phyloP scores from a whole-genome alignment of 2,329 filamentous ascomycete species.

The Exophiala dermatitidis region DNA sequence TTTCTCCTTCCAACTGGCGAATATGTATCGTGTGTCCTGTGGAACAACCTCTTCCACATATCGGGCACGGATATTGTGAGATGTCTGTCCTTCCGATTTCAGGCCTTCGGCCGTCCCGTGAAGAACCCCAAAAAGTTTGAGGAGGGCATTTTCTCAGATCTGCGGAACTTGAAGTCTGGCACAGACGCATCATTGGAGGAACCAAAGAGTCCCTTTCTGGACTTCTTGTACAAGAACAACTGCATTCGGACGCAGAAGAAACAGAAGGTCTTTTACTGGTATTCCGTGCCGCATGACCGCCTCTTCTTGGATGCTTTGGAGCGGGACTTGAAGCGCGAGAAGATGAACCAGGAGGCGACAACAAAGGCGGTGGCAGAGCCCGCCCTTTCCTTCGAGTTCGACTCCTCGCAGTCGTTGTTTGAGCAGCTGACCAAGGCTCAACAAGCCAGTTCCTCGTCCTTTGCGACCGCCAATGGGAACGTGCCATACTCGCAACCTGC shows the following conservation, averaged over 20 bases:
- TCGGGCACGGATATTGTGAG: slow-evolving; percentile 97
- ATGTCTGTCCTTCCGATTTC: slow-evolving; percentile 96
- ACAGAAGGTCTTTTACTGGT: slow-evolving; percentile 99
- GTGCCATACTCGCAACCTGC: slow-evolving; percentile 67
- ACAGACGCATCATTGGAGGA: slow-evolving; percentile 97
- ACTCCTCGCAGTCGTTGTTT: slow-evolving; percentile 97
- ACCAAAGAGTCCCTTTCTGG: slow-evolving; percentile 95
- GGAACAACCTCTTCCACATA: slow-evolving; percentile 99
- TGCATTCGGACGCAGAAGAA: slow-evolving; percentile 99
- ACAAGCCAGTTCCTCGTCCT: slow-evolving; percentile 96
- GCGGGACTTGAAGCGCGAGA: slow-evolving; percentile 95
- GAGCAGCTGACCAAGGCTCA: slow-evolving; percentile 99
- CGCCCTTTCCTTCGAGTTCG: slow-evolving; percentile 95
- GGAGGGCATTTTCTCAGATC: slow-evolving; percentile 97
- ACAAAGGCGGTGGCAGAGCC: slow-evolving; percentile 96
- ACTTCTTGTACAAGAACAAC: slow-evolving; percentile 99
- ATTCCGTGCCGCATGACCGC: slow-evolving; percentile 95
- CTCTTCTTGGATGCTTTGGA: slow-evolving; percentile 96
- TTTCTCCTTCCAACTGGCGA: slow-evolving; percentile 95
- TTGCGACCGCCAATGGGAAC: slow-evolving; percentile 69
- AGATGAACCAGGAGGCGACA: slow-evolving; percentile 97
- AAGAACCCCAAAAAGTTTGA: slow-evolving; percentile 99
- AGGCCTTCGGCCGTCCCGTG: slow-evolving; percentile 94
- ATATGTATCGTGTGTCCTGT: slow-evolving; percentile 97
- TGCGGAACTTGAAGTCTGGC: slow-evolving; percentile 95